A percentile compares a stretch with the other conserved stretches of the same genome.
Conservation (phyloP, 768 basidiomycete genomes). For the Hygrocybe punicea region DNA sequence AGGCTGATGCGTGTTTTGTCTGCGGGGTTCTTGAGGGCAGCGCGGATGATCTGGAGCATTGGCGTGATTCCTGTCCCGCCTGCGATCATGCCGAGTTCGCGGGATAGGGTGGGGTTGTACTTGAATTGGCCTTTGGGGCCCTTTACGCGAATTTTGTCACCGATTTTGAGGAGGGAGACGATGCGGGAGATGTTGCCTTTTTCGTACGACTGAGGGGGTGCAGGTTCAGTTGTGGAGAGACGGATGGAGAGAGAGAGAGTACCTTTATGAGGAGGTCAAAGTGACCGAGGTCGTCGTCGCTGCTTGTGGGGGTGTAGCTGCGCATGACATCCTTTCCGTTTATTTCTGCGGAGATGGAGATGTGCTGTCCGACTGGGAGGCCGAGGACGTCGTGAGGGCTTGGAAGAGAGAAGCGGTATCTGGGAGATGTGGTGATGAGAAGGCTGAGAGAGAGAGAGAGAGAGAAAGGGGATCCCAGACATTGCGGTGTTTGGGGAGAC, state of each 20-base stretch:
- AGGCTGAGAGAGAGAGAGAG: neutral
- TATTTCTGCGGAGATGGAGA: constrained; percentile 86
- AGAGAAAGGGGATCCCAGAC: constrained; percentile 44
- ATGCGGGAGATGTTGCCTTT: constrained; percentile 95
- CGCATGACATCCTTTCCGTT: constrained; percentile 86
- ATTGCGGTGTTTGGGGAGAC: constrained; percentile 96
- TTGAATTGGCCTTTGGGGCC: constrained; percentile 96
- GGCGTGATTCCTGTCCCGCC: constrained; percentile 99
- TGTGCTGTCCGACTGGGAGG: constrained; percentile 95
- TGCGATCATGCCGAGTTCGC: constrained; percentile 91
- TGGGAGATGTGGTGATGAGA: constrained; percentile 26
- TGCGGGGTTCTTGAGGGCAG: constrained; percentile 82
- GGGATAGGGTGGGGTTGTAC: constrained; percentile 70
- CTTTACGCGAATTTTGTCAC: constrained; percentile 85
- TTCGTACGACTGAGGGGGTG: constrained; percentile 73
- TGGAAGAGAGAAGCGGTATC: constrained; percentile 90
- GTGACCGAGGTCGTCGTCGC: constrained; percentile 87
- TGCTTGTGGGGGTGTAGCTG: constrained; percentile 93
- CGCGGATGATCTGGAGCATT: constrained; percentile 97
- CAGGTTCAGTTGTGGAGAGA: neutral
- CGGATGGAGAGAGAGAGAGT: constrained; percentile 7
- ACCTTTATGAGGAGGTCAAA: constrained; percentile 99
- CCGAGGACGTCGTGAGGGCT: constrained; percentile 74
- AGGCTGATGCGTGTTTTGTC: constrained; percentile 82
- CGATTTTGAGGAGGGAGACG: constrained; percentile 76